These are phyloP conservation scores for Psophocarpus tetragonolobus DNA, from an alignment of 306 rosid species.

Conservation along the genomic window DNA sequence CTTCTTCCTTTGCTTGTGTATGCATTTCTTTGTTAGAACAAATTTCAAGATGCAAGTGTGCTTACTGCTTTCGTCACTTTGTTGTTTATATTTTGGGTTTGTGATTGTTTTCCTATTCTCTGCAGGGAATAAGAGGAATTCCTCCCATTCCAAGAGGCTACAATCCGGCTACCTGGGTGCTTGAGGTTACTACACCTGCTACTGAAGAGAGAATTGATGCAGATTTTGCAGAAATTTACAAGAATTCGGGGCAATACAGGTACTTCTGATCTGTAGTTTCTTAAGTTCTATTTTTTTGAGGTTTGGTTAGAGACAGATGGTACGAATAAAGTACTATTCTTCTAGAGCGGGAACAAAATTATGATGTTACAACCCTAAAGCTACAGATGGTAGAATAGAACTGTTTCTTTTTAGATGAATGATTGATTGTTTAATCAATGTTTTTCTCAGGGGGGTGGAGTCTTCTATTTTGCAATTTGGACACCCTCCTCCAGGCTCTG, in stretches of 20 bases:
- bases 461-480: slow-evolving; percentile 59
- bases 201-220: slow-evolving; percentile 59
- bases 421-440: not conserved
- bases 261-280: slow-evolving; percentile 26
- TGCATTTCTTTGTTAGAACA: not conserved
- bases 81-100: slow-evolving; percentile 18
- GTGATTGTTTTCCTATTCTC: slow-evolving; percentile 22
- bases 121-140: slow-evolving; percentile 58
- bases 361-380: slow-evolving; percentile 14
- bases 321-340: not conserved
- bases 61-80: not conserved
- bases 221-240: slow-evolving; percentile 68
- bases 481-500: slow-evolving; percentile 58
- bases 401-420: not conserved
- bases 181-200: slow-evolving; percentile 79
- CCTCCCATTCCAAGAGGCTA: slow-evolving; percentile 64
- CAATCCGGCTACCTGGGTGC: slow-evolving; percentile 97
- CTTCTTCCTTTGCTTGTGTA: not conserved
- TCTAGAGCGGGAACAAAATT: not conserved
- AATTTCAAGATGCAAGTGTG: not conserved
- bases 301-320: slow-evolving; percentile 2
- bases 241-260: slow-evolving; percentile 67
- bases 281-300: not conserved
- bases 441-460: slow-evolving; percentile 64
- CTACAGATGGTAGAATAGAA: not conserved